A percentile compares a stretch with the other conserved stretches of the same genome.
These are phyloP conservation scores for Lyophyllum atratum DNA, from an alignment of 768 basidiomycete genomes.

Conservation along the genomic window DNA sequence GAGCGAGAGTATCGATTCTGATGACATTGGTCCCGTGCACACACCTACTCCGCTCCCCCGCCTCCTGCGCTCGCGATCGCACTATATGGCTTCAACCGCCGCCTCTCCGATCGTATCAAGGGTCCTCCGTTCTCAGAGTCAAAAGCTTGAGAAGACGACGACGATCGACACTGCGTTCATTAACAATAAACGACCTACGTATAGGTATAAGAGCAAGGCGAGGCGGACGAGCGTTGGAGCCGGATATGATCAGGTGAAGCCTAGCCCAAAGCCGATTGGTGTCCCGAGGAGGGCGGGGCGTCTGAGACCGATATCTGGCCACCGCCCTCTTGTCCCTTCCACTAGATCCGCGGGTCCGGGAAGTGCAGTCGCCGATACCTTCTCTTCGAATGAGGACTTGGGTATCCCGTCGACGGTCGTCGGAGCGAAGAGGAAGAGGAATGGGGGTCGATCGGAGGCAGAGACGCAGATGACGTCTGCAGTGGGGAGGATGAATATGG, in stretches of 20 bases:
- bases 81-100: background rate
- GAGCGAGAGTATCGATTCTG: conserved; percentile 12
- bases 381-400: background rate
- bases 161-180: conserved; percentile 16
- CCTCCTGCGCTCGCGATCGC: conserved; percentile 9
- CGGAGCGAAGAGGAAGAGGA: conserved; percentile 18
- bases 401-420: background rate
- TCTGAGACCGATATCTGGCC: conserved; percentile 10
- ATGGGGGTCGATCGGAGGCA: background rate
- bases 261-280: conserved; percentile 2
- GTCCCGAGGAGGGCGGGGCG: conserved; percentile 15
- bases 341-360: background rate
- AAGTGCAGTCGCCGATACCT: background rate
- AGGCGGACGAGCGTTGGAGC: background rate
- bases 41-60: conserved; percentile 21
- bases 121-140: conserved; percentile 20
- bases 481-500: conserved; percentile 11
- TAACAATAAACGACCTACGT: background rate
- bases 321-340: background rate
- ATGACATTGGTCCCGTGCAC: conserved; percentile 10
- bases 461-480: conserved; percentile 7
- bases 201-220: conserved; percentile 10
- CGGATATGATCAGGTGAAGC: background rate
- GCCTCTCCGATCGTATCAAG: conserved; percentile 14
- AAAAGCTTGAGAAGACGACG: background rate